Evolutionary conservation across 2,329 filamentous ascomycete species (phyloP), one percentile per base, ranked within the genome.

Genomic region (Talaromyces sp.): DNA sequence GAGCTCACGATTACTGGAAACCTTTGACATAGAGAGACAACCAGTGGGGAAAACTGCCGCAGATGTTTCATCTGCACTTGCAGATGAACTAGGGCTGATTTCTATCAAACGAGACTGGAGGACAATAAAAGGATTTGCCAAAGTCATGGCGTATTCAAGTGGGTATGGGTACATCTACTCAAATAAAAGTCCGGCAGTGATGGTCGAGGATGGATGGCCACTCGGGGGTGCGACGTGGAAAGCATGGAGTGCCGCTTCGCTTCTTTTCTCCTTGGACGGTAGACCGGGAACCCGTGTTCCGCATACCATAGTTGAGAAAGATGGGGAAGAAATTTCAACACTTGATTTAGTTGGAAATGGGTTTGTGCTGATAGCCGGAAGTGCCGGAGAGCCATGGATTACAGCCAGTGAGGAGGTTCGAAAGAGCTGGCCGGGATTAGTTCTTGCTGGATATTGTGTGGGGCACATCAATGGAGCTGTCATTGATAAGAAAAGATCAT

Each of bases 151-250:
- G 0, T 8, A 57, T 16, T 23, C 56, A 9, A 61, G 55, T 50
- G 56, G 60, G 3, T 61, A 47, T 55, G 60, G 60, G 3, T 61
- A 61, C 27, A 30, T 53, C 18, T 61, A 61, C 36, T 58, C 60
- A 12, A 58, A 47, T 31, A 28, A 61, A 30, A 58, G 60, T 36
- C 40, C 47, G 8, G 60, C 56, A 7, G 60, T 61, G 31, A 23
- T 55, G 10, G 18, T 7, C n/a, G 60, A 61, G 36, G 34, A 57
- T 31, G 53, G n/a, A 31, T 57, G 31, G 60, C 60, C 56, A 4
- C 36, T 58, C 6, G 34, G 56, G 16, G 60, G 60, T 4, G 28
- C 50, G 28, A 61, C 60, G 9, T 61, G 60, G 60, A 61, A 58
- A 16, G 33, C 60, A 5, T 61, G 60, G 60, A 58, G 28, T 34